Conservation (phyloP, 495 filamentous ascomycete species). For the Trichodelitschia bisporula region DNA sequence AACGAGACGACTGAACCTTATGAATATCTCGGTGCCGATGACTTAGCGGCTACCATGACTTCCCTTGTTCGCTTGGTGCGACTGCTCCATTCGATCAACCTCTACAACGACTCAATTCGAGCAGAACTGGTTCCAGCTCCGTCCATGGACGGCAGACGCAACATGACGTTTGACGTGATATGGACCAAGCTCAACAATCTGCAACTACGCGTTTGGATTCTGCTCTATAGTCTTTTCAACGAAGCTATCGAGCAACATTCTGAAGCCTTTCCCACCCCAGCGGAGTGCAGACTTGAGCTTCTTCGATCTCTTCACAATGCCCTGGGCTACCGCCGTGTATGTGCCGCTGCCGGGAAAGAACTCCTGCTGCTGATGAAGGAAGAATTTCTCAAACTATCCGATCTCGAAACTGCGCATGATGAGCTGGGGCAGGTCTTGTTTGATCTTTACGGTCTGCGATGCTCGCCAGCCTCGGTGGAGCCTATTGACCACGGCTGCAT, state of each 20-base stretch:
- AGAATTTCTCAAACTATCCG: constrained; percentile 22
- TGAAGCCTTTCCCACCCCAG: constrained; percentile 30
- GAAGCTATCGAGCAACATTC: constrained; percentile 45
- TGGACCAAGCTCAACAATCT: constrained; percentile 61
- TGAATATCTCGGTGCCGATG: constrained; percentile 60
- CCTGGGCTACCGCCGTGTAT: constrained; percentile 65
- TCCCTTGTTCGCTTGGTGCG: constrained; percentile 40
- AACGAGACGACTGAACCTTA: constrained; percentile 41
- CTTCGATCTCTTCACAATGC: constrained; percentile 60
- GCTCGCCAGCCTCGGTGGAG: constrained; percentile 44
- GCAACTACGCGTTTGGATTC: constrained; percentile 67
- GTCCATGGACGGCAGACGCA: constrained; percentile 13
- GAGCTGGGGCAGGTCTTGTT: constrained; percentile 73
- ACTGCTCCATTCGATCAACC: constrained; percentile 49
- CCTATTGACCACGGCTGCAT: constrained; percentile 46
- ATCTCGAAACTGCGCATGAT: constrained; percentile 19
- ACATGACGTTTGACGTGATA: constrained; percentile 9
- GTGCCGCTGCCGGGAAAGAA: constrained; percentile 58
- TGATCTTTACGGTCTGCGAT: constrained; percentile 65
- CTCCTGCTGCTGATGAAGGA: constrained; percentile 76
- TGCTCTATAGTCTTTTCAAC: constrained; percentile 50
- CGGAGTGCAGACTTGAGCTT: constrained; percentile 48
- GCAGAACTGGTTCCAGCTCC: constrained; percentile 33
- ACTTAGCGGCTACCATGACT: constrained; percentile 41
- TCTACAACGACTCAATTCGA: constrained; percentile 61